Base-by-base conservation (phyloP, 73 alveolate genomes). In the Paramecium sonneborni region DNA sequence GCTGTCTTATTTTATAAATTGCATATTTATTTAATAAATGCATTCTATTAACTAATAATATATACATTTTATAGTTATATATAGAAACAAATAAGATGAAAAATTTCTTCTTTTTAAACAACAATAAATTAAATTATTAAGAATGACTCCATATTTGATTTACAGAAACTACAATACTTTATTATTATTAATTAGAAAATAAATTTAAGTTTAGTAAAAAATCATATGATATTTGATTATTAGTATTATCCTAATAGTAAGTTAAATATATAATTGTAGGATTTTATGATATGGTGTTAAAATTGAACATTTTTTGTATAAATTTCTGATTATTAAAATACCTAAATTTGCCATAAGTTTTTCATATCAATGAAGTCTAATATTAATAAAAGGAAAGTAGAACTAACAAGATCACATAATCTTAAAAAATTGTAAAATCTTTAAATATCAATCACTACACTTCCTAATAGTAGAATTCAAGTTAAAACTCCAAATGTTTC, bases 401-500 rank as follows among this genome's bases (percentile, higher is more conserved):
- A 52, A 52, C 68, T 52, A 21, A 52, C 68, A 15, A 52, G 68
- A 21, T 18, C 68, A 15, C 20, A 62, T 46, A 23, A 26, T 26
- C 21, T 62, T 11, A 62, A 62, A 62, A 62, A 62, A 32, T 62
- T 62, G 39, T 46, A 62, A 30, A 62, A 62, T 62, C 84, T 62
- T 32, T 62, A 62, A 32, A 62, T 62, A 23, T 62, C 84, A 62
- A 26, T 62, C 21, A 62, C 84, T 12, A 62, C 84, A 10, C 39
- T 62, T 26, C 84, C 84, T 23, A 62, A 62, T 32, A 62, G 84
- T 62, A 26, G 12, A 62, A 26, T 12, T 23, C 39, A 62, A 26
- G 84, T 62, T 32, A 62, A 62, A n/a, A 62, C 84, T 14, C 84
- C 84, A 32, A 62, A 62, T 62, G 84, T 32, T 26, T 62, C 84